Base-by-base conservation (phyloP, 169 alveolate species). In the Plasmodium yoelii region DNA sequence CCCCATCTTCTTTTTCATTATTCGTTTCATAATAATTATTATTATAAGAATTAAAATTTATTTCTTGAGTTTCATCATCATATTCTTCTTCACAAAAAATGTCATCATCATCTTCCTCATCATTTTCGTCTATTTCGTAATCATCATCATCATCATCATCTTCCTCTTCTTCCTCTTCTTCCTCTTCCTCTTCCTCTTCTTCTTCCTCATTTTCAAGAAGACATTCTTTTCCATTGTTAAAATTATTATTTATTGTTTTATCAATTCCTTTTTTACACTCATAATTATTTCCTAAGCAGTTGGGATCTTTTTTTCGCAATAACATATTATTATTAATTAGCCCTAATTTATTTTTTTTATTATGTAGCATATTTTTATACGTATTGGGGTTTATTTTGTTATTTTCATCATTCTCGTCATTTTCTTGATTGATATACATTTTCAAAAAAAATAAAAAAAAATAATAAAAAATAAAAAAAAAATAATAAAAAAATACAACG, bases 31-130 rank as follows among this genome's bases (percentile, higher is more conserved):
- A 77, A 28, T 77, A 77, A 26, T 47, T 63, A 64, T 77, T 77
- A 44, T 77, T 77, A 57, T 77, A 77, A 1, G 88, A 77, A 57
- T 77, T 77, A 46, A 77, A 77, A 5, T 61, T 77, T 5, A 77
- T 63, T 39, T 77, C 70, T 15, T 47, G 63, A 1, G n/a, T 18
- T 53, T 77, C 73, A 1, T 77, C 77, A 10, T 77, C 88, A 42
- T 24, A 77, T 19, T 77, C 88, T 8, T 77, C 77, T 26, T 63
- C 88, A 15, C 46, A 53, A 18, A 39, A 73, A 9, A 39, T 73
- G 2, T 73, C 88, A 9, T 73, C 87, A 1, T 73, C 77, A 0
- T 69, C 59, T 15, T 51, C 59, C 19, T 51, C 59, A 13, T 51
- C 59, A 12, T 51, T 15, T 51, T 51, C 84, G 5, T 71, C 84